Conservation (phyloP, 176 grass and related monocot genomes). For the Eleusine indica region DNA sequence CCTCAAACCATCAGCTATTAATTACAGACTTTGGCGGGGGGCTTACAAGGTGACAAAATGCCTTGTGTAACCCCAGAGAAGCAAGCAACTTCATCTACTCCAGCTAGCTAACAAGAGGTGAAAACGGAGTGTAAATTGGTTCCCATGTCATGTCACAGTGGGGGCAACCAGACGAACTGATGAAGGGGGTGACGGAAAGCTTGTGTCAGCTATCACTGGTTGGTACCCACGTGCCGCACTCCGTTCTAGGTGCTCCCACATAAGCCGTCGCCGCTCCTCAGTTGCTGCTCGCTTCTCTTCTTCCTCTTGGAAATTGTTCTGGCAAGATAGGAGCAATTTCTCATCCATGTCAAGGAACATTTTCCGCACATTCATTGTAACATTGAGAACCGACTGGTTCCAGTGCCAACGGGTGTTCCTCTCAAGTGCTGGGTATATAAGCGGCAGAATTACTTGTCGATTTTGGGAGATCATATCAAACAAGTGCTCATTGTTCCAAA, state of each 20-base stretch:
- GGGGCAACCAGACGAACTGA: conserved; percentile 52
- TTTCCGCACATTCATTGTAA: conserved; percentile 85
- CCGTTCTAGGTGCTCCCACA: conserved; percentile 87
- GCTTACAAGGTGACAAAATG: conserved; percentile 70
- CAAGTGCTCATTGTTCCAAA: conserved; percentile 97
- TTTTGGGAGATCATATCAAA: conserved; percentile 88
- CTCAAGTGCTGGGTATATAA: conserved; percentile 88
- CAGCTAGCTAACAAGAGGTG: conserved; percentile 49
- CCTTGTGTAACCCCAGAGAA: conserved; percentile 55
- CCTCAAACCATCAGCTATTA: conserved; percentile 62
- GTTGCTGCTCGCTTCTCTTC: conserved; percentile 60
- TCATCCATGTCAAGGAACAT: conserved; percentile 96
- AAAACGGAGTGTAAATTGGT: conserved; percentile 32
- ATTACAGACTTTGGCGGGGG: conserved; percentile 58
- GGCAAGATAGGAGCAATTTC: conserved; percentile 71
- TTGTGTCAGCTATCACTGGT: conserved; percentile 43
- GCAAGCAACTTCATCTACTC: conserved; percentile 56
- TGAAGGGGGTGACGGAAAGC: conserved; percentile 52
- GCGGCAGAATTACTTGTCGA: conserved; percentile 75
- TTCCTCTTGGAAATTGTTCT: conserved; percentile 78
- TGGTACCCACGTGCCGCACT: conserved; percentile 43
- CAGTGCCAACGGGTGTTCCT: conserved; percentile 83
- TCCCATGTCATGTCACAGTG: conserved; percentile 58
- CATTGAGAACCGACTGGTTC: conserved; percentile 89
- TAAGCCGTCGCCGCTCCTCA: conserved; percentile 68